These are phyloP conservation scores for Fusarium secorum DNA, from an alignment of 2,329 filamentous ascomycete species.

Conservation along the genomic window DNA sequence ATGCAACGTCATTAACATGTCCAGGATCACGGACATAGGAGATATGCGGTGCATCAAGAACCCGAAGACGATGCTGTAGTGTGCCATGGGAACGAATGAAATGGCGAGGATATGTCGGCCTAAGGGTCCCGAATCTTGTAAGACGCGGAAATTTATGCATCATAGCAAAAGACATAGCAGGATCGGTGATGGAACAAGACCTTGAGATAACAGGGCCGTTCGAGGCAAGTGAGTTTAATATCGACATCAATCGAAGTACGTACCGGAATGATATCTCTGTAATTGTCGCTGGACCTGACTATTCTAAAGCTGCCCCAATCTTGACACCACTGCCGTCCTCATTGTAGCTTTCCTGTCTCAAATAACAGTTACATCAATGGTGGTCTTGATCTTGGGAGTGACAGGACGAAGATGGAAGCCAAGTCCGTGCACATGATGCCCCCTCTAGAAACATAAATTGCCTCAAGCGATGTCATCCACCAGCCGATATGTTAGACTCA, in stretches of 20 bases:
- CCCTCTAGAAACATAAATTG: background rate
- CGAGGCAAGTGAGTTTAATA: background rate
- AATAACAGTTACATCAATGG: rapidly evolving
- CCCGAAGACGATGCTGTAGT: background rate
- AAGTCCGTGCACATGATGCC: rapidly evolving
- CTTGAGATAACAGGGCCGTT: background rate
- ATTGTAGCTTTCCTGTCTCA: background rate
- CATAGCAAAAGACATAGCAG: background rate
- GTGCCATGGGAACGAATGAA: background rate
- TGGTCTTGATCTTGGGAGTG: rapidly evolving
- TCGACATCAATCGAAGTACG: background rate
- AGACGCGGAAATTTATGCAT: background rate
- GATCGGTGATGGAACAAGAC: too few relatives aligned
- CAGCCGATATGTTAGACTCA: too few relatives aligned
- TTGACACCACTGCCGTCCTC: background rate
- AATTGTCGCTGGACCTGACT: background rate
- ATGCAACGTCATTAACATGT: conserved; percentile 16
- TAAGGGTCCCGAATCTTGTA: background rate
- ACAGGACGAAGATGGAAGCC: rapidly evolving
- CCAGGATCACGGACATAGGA: background rate
- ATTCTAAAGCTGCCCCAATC: too few relatives aligned
- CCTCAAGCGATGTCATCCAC: background rate
- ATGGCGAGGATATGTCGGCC: background rate
- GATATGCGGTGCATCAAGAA: background rate
- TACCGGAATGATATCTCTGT: background rate